Conservation (phyloP, 495 filamentous ascomycete species). For the Xylaria venustula region DNA sequence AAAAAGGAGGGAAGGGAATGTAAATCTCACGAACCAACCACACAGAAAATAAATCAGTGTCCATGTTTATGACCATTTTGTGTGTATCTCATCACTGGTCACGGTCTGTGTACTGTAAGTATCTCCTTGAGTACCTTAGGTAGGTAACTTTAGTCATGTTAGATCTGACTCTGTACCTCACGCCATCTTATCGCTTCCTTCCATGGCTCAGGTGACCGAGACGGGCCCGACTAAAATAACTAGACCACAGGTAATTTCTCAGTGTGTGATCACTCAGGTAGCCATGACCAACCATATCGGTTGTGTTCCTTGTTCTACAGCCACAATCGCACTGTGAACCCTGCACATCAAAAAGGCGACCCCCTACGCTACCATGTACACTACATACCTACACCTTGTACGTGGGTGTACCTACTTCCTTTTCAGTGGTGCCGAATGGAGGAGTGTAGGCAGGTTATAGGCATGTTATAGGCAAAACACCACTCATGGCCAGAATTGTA, state of each 20-base stretch:
- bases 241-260: slow-evolving; percentile 9
- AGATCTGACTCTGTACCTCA: not conserved
- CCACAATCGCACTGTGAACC: not conserved
- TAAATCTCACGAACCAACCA: too few relatives aligned
- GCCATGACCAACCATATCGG: not conserved
- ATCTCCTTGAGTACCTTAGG: too few relatives aligned
- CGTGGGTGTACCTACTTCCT: too few relatives aligned
- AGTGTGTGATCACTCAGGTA: not conserved
- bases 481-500: too few relatives aligned
- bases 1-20: not conserved
- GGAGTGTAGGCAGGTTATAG: too few relatives aligned
- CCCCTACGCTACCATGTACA: not conserved
- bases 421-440: too few relatives aligned
- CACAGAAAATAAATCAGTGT: too few relatives aligned
- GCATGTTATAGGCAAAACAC: too few relatives aligned
- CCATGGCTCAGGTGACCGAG: slow-evolving; percentile 10
- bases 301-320: not conserved
- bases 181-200: slow-evolving; percentile 14
- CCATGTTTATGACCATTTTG: too few relatives aligned
- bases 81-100: not conserved
- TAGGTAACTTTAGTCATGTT: not conserved
- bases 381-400: too few relatives aligned
- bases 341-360: slow-evolving; percentile 1
- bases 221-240: slow-evolving; percentile 5
- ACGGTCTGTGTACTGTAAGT: not conserved